Evolutionary conservation across 495 filamentous ascomycete species (phyloP), one percentile per base, ranked within the genome.

Genomic region (Entonaema liquescens): DNA sequence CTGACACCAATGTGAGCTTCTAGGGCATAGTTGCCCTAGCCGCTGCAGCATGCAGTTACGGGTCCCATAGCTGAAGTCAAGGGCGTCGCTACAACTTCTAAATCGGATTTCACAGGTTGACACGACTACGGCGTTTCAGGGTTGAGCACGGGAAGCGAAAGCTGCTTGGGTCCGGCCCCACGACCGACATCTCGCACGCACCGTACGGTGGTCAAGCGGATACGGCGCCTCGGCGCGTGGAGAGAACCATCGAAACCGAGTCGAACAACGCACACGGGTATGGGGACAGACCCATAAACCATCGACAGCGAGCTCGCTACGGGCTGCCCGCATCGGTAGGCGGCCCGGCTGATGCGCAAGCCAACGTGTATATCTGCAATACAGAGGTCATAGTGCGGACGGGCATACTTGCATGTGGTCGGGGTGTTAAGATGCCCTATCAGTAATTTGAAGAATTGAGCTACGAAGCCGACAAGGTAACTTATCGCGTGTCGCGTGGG

Each of bases 261-360:
- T 47, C 25, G 56, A 52, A 61, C 67, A 61, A 31, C 59, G 38
- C 67, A 65, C 26, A 31, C 13, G 31, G 21, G 19, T 40, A 31
- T 57, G 52, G 49, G 29, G 26, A 53, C 13, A 40, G 21, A 47
- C 28, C 50, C 11, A 38, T 26, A 53, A 29, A 1, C 15, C 15
- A 13, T 53, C 13, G 25, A 53, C 13, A 29, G 29, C 3, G 25
- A 29, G 15, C 7, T 29, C 15, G 49, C 49, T 29, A 53, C 49
- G 49, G 23, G 9, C 25, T 52, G 25, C 12, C 49, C 23, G 25
- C 49, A 12, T 52, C n/a, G 49, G 12, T n/a, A 26, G 25, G 13
- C 49, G 23, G 26, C 5, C 49, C 49, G 26, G 23, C 23, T 53
- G 1, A 25, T 29, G 23, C 23, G 49, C 25, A 9, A 53, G 49